Evolutionary conservation across 164 flowering plant genomes (phyloP), one percentile per base, ranked within the genome.

Genomic region (Piper betle): DNA sequence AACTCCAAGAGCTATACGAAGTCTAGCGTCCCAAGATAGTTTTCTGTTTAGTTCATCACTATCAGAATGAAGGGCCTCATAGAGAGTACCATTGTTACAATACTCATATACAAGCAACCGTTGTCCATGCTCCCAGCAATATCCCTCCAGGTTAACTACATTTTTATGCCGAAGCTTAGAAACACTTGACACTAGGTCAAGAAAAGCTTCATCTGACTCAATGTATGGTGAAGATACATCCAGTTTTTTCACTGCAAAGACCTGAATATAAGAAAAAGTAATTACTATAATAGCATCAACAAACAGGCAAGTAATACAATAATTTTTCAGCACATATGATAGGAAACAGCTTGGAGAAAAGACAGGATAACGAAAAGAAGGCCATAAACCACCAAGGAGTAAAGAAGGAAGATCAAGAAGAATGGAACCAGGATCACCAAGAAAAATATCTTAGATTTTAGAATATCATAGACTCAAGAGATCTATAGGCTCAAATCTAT

Each of bases 1-100:
- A 73, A 88, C 88, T 71, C 87, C 99, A 67, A 94, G 91, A n/a
- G 97, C 93, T 77, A 88, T 79, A 59, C 78, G 66, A 58, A 88
- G 69, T 40, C 99, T 91, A 25, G 76, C 67, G 76, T 85, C 83
- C 99, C 99, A 94, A 9, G 95, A 81, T 68, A 91, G 80, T 13
- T 74, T 77, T 62, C 62, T 81, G 59, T 66, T 79, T 11, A 74
- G 72, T 54, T 80, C 95, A 74, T 79, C 93, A 75, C 57, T 62
- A 64, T 78, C 83, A 33, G 85, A 78, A 71, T 91, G 96, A 37
- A 94, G 73, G 10, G 83, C 87, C 72, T 88, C 97, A 48, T 84
- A 85, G 37, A 94, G 75, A 4, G 93, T 71, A n/a, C 96, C 93
- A 68, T 79, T 81, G 73, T 77, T 71, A 71, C 93, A 91, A 58